Percentiles rank a stretch among this genome's conserved stretches.
phyloP scores from a whole-genome alignment of 129 eudicot genomes.

The Glebionis coronaria region DNA sequence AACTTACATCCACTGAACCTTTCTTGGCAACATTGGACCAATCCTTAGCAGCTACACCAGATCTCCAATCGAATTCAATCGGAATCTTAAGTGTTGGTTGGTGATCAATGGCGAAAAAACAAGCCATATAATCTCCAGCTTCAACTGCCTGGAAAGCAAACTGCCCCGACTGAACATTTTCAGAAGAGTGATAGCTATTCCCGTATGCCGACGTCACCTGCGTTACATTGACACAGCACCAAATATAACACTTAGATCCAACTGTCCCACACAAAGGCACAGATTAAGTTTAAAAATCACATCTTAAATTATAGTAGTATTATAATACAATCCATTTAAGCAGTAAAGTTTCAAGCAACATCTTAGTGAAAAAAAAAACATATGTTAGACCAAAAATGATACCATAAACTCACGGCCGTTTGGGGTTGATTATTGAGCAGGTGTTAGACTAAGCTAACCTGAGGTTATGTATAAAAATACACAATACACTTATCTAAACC shows the following conservation, averaged over 20 bases:
- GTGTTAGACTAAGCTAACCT: no score
- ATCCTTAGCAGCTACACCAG: slow-evolving; percentile 63
- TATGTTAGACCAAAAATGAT: neutral
- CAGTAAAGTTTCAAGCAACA: neutral
- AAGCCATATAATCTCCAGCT: slow-evolving; percentile 74
- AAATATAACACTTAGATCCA: neutral
- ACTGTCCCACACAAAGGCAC: neutral
- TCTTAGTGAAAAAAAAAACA: neutral
- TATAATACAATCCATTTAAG: neutral
- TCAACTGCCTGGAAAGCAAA: slow-evolving; percentile 65
- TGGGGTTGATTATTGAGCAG: no score
- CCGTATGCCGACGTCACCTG: slow-evolving; percentile 66
- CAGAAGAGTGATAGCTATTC: slow-evolving; percentile 54
- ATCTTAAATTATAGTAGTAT: no score
- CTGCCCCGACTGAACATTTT: slow-evolving; percentile 55
- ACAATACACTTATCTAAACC: no score
- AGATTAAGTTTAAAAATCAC: neutral
- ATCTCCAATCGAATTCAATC: slow-evolving; percentile 73
- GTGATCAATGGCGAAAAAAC: slow-evolving; percentile 57
- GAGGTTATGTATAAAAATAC: no score
- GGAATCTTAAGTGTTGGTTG: slow-evolving; percentile 46
- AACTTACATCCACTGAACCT: slow-evolving; percentile 15
- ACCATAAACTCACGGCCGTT: no score
- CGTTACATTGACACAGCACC: slow-evolving; percentile 15
- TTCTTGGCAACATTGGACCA: slow-evolving; percentile 24